Evolutionary conservation across 2,329 filamentous ascomycete species (phyloP).

Genomic region (Colletotrichum costaricense): DNA sequence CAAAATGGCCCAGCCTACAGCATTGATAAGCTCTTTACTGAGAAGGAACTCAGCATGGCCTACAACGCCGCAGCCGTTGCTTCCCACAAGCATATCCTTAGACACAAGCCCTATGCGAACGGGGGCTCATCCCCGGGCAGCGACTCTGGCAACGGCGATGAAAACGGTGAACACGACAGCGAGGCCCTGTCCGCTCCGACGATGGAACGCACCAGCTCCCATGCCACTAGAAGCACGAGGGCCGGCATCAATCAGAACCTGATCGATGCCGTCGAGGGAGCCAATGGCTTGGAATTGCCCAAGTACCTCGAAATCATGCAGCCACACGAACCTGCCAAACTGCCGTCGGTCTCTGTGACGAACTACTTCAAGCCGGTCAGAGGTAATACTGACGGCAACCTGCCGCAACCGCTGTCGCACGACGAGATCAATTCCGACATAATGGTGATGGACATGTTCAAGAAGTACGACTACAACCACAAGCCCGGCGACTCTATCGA

Average conservation of each 20-base stretch:
- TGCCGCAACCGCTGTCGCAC: slow-evolving; percentile 59
- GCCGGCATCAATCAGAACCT: slow-evolving; percentile 66
- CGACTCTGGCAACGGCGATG: slow-evolving; percentile 63
- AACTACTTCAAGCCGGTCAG: slow-evolving; percentile 70
- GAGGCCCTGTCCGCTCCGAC: slow-evolving; percentile 61
- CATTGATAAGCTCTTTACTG: slow-evolving; percentile 77
- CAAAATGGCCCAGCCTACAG: slow-evolving; percentile 71
- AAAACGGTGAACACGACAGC: slow-evolving; percentile 60
- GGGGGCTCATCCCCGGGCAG: slow-evolving; percentile 66
- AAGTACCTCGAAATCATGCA: slow-evolving; percentile 68
- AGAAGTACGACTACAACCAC: slow-evolving; percentile 65
- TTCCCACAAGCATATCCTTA: slow-evolving; percentile 70
- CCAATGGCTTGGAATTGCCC: slow-evolving; percentile 69
- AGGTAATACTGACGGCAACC: slow-evolving; percentile 66
- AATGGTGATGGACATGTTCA: slow-evolving; percentile 68
- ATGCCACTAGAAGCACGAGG: slow-evolving; percentile 72
- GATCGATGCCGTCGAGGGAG: slow-evolving; percentile 69
- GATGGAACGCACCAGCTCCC: slow-evolving; percentile 74
- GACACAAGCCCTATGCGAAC: slow-evolving; percentile 63
- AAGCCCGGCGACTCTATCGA: slow-evolving; percentile 68
- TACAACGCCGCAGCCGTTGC: slow-evolving; percentile 73
- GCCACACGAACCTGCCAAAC: slow-evolving; percentile 65
- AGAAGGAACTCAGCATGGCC: slow-evolving; percentile 75
- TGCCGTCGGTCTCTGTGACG: slow-evolving; percentile 67
- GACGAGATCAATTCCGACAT: slow-evolving; percentile 67